These are phyloP conservation scores for Termitomyces sp. DNA, from an alignment of 768 basidiomycete species.

Conservation along the genomic window DNA sequence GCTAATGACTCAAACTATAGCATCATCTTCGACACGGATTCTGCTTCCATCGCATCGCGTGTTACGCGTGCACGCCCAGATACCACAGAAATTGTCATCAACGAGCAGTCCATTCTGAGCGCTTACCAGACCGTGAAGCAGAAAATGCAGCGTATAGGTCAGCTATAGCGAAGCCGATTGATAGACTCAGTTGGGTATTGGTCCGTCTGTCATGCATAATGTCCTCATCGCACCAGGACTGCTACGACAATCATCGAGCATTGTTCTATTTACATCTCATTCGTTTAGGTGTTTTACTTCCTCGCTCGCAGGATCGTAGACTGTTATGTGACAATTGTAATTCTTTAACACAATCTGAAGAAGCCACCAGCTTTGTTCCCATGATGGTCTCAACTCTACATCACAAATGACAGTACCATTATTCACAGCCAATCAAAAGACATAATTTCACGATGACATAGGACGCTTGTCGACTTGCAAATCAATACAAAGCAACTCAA, in stretches of 20 bases:
- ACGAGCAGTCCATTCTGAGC: conserved; percentile 93
- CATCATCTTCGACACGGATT: conserved; percentile 95
- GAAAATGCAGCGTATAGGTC: conserved; percentile 76
- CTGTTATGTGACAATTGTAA: background rate
- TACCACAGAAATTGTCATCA: conserved; percentile 94
- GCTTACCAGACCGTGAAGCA: conserved; percentile 90
- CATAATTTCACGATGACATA: too few relatives aligned
- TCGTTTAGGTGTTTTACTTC: background rate
- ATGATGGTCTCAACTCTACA: background rate
- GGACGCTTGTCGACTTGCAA: too few relatives aligned
- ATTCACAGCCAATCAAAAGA: background rate
- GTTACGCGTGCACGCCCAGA: conserved; percentile 92
- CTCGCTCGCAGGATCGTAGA: background rate
- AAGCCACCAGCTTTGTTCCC: background rate
- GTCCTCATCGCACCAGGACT: background rate
- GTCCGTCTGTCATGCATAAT: background rate
- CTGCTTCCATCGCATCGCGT: conserved; percentile 90
- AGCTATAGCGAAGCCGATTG: conserved; percentile 31
- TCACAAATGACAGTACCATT: background rate
- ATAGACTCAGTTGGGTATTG: background rate
- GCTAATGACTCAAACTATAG: conserved; percentile 30
- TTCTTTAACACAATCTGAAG: background rate
- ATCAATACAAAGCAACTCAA: too few relatives aligned
- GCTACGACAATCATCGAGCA: background rate
- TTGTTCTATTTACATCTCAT: background rate